Evolutionary conservation across 1,284 basidiomycete species (phyloP).

Genomic region (Ganoderma multipileum): DNA sequence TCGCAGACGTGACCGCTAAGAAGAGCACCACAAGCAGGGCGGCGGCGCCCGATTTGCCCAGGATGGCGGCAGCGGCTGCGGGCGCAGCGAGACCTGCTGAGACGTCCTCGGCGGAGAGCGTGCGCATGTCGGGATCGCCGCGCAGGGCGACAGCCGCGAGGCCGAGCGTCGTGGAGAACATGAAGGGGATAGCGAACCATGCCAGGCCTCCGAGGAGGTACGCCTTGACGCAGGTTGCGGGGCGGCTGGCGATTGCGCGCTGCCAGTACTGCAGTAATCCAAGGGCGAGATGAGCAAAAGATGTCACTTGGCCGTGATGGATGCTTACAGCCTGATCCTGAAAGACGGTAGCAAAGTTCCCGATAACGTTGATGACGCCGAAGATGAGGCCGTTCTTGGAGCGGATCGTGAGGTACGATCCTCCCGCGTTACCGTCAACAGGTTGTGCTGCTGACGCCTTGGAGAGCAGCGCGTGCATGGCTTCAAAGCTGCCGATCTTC

Average conservation of each 20-base stretch:
- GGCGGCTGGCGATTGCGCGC: constrained; percentile 86
- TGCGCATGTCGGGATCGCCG: constrained; percentile 72
- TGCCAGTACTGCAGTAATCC: constrained; percentile 77
- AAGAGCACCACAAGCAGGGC: constrained; percentile 77
- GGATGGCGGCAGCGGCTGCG: constrained; percentile 79
- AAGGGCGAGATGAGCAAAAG: not conserved
- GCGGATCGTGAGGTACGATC: constrained; percentile 80
- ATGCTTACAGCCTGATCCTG: constrained; percentile 51
- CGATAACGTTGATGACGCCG: constrained; percentile 86
- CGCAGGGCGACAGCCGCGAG: constrained; percentile 82
- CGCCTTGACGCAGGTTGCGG: constrained; percentile 85
- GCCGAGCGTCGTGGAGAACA: constrained; percentile 82
- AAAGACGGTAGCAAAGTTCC: constrained; percentile 65
- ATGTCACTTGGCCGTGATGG: not conserved
- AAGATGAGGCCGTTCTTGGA: constrained; percentile 87
- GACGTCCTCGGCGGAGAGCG: constrained; percentile 68
- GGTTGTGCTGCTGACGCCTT: constrained; percentile 50
- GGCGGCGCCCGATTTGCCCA: constrained; percentile 79
- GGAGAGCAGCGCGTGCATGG: constrained; percentile 61
- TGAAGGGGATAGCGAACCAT: constrained; percentile 89
- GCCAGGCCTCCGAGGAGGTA: constrained; percentile 90
- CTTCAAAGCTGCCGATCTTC: constrained; percentile 58
- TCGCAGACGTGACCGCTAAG: constrained; percentile 87
- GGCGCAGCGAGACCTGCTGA: constrained; percentile 86
- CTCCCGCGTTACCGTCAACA: constrained; percentile 63